Percentiles rank a stretch among this genome's conserved stretches.
These are phyloP conservation scores for Lactarius vividus DNA, from an alignment of 768 basidiomycete species.

Conservation along the genomic window DNA sequence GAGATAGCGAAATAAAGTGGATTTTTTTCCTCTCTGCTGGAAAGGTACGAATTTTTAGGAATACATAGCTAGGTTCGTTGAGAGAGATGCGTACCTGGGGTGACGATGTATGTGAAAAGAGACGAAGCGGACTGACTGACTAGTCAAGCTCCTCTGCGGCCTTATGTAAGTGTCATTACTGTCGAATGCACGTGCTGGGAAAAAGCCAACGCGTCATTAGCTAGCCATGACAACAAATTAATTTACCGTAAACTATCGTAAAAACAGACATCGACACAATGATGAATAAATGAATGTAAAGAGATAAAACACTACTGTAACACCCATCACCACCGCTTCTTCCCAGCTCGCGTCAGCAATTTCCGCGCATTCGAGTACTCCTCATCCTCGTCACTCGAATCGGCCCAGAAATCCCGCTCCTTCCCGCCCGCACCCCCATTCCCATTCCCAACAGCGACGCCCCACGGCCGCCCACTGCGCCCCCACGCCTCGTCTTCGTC, in stretches of 20 bases:
- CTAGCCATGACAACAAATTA: background rate
- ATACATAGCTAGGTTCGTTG: background rate
- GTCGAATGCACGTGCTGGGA: conserved; percentile 22
- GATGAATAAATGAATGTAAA: background rate
- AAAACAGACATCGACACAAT: background rate
- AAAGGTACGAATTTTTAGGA: background rate
- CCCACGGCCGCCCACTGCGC: conserved; percentile 17
- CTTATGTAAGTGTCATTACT: background rate
- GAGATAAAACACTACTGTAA: no score
- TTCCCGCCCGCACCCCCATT: conserved; percentile 23
- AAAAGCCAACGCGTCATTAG: conserved; percentile 3
- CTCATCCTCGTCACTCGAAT: conserved; percentile 73
- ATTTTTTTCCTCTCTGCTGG: background rate
- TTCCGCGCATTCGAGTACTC: conserved; percentile 59
- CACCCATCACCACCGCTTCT: conserved; percentile 37
- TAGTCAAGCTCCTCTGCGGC: conserved; percentile 17
- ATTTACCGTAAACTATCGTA: conserved; percentile 8
- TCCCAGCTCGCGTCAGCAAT: conserved; percentile 48
- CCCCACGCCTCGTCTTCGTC: conserved; percentile 33
- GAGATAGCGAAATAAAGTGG: conserved; percentile 4
- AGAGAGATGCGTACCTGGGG: conserved; percentile 1
- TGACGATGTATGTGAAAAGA: conserved; percentile 2
- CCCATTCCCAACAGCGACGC: conserved; percentile 29
- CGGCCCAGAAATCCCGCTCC: conserved; percentile 55
- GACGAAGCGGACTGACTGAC: conserved; percentile 8